Percentiles rank a stretch among this genome's conserved stretches.
These are phyloP conservation scores for Hawksworthiomyces lignivorus DNA, from an alignment of 2,329 filamentous ascomycete species.

Conservation along the genomic window DNA sequence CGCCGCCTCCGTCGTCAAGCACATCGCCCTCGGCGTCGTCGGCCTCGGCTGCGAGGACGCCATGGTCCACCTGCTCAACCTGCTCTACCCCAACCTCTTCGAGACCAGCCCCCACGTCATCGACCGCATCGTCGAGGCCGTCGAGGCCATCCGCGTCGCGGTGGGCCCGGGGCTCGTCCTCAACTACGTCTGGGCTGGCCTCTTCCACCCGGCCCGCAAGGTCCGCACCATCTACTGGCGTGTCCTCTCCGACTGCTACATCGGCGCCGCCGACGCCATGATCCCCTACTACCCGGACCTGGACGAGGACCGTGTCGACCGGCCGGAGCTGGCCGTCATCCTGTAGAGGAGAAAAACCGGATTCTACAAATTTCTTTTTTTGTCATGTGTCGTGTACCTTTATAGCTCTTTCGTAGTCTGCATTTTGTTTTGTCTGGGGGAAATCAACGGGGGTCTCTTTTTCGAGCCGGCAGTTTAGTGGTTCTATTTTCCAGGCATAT, in stretches of 20 bases:
- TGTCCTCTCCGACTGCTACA: slow-evolving; percentile 94
- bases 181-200: slow-evolving; percentile 96
- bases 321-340: slow-evolving; percentile 76
- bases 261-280: slow-evolving; percentile 87
- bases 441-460: too few relatives aligned
- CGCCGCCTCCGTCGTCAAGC: slow-evolving; percentile 92
- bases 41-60: slow-evolving; percentile 96
- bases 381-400: too few relatives aligned
- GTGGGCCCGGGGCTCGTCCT: slow-evolving; percentile 87
- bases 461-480: too few relatives aligned
- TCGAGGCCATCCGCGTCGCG: slow-evolving; percentile 90
- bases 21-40: slow-evolving; percentile 94
- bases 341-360: slow-evolving; percentile 46
- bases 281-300: slow-evolving; percentile 91
- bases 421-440: too few relatives aligned
- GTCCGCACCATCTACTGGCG: slow-evolving; percentile 94
- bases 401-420: too few relatives aligned
- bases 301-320: slow-evolving; percentile 69
- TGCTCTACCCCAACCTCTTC: slow-evolving; percentile 94
- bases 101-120: slow-evolving; percentile 98
- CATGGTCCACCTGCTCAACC: slow-evolving; percentile 94
- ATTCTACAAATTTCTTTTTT: too few relatives aligned
- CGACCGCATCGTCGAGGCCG: slow-evolving; percentile 93
- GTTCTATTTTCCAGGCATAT: too few relatives aligned
- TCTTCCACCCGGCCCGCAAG: slow-evolving; percentile 95